Conservation (phyloP, 108 stramenopile species). For the Skeletonema tropicum region DNA sequence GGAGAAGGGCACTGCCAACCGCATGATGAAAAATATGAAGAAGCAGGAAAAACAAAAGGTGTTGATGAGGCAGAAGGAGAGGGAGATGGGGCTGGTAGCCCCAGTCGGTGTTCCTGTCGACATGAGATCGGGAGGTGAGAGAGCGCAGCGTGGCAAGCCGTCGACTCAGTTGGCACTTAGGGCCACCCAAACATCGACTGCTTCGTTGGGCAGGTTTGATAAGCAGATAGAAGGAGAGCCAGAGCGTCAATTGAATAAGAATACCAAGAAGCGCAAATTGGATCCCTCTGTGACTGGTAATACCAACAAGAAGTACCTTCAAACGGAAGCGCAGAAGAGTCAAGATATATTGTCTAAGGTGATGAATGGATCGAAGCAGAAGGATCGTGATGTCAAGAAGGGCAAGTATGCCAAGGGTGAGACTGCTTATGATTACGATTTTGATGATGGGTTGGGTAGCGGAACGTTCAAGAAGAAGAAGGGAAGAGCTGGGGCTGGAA, state of each 20-base stretch:
- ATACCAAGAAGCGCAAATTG: conserved; percentile 76
- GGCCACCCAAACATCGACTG: conserved; percentile 84
- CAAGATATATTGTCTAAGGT: conserved; percentile 79
- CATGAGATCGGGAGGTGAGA: conserved; percentile 22
- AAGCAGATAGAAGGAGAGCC: conserved; percentile 84
- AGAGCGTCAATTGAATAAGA: conserved; percentile 63
- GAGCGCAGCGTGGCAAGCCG: conserved; percentile 61
- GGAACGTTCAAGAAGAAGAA: conserved; percentile 89
- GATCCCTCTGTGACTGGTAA: conserved; percentile 42
- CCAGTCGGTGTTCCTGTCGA: conserved; percentile 83
- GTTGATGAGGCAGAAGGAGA: conserved; percentile 50
- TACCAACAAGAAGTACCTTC: conserved; percentile 54
- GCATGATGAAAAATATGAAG: conserved; percentile 55
- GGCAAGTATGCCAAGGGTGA: conserved; percentile 82
- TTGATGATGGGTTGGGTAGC: conserved; percentile 80
- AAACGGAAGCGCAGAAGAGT: conserved; percentile 62
- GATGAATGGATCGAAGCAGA: conserved; percentile 74
- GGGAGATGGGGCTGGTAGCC: conserved; percentile 57
- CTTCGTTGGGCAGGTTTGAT: conserved; percentile 86
- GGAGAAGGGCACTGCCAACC: conserved; percentile 73
- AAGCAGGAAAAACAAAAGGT: conserved; percentile 57
- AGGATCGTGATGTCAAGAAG: conserved; percentile 72
- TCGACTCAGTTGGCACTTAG: conserved; percentile 67
- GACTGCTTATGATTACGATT: conserved; percentile 91
- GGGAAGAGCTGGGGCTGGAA: conserved; percentile 87